Evolutionary conservation across 1,139 yeast genomes (phyloP), one percentile per base, ranked within the genome.

Genomic region (Yamadazyma conglobata): DNA sequence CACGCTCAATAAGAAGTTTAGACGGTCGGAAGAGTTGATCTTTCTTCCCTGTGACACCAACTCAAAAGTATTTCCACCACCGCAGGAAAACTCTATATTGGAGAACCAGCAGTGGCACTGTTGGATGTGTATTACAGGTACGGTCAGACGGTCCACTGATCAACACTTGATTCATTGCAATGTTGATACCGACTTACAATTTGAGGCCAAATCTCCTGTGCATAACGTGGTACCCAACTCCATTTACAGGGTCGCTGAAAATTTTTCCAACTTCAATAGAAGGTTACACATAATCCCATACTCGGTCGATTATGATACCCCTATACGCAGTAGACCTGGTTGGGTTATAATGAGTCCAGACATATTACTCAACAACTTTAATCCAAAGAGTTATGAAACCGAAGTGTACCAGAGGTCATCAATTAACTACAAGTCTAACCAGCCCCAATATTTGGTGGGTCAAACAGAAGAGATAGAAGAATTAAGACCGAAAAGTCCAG

Each of bases 51-150:
- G 78, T 6, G 71, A 75, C 44, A 72, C 74, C 38, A 56, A 69
- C 20, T 77, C 86, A 0, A 77, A 77, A 1, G 77, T 72, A 47
- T 78, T 73, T 43, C 85, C 86, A 0, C 39, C 42, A n/a, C 39
- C 34, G 16, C 24, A 26, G 21, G 32, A 34, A 4, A 28, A 39
- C 13, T 54, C 60, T 1, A 47, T 66, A 13, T 60, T 67, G 38
- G 56, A 57, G 28, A 56, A 62, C 31, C 70, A 71, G 29, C 93
- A 83, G 50, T 88, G 96, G 96, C 96, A 89, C 56, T 89, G 96
- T 48, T 84, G 95, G 82, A 86, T 89, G 96, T 91, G 96, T 44
- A 83, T 89, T 34, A 88, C 95, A 3, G 96, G 96, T 5, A 89
- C 96, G 0, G 89, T 89, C 9, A 68, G 96, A 48, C 71, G 96